These are phyloP conservation scores for Sugiyamaella floridensis DNA, from an alignment of 805 yeast species.

Conservation along the genomic window DNA sequence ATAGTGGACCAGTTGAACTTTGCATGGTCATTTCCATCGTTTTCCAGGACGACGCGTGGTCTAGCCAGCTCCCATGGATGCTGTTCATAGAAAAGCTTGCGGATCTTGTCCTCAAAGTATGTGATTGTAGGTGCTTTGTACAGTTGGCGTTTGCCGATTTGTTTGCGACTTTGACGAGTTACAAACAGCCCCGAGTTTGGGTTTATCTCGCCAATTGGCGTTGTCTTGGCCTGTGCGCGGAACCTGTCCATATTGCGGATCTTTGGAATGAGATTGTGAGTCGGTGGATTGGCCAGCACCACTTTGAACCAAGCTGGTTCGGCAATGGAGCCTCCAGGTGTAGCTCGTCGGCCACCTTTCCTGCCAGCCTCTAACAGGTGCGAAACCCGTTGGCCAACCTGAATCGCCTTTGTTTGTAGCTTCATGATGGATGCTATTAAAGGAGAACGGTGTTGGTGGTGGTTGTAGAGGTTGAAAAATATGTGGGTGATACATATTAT, in stretches of 20 bases:
- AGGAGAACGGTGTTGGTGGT: background rate
- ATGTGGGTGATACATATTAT: background rate
- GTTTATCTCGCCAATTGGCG: constrained; percentile 19
- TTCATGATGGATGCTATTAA: constrained; percentile 40
- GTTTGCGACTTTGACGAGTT: constrained; percentile 42
- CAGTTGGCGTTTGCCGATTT: constrained; percentile 33
- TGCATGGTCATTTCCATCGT: constrained; percentile 48
- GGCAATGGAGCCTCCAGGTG: constrained; percentile 33
- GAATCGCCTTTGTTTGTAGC: constrained; percentile 67
- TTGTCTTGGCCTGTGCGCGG: constrained; percentile 25
- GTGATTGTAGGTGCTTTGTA: constrained; percentile 47
- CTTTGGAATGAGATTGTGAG: constrained; percentile 48
- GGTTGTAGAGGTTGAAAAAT: constrained; percentile 1
- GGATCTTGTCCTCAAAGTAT: constrained; percentile 71
- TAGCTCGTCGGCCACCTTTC: constrained; percentile 12
- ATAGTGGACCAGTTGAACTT: constrained; percentile 71
- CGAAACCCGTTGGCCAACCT: constrained; percentile 74
- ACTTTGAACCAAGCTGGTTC: constrained; percentile 90
- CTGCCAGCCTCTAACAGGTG: constrained; percentile 60
- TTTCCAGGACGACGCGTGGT: constrained; percentile 78
- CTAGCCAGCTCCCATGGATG: constrained; percentile 98
- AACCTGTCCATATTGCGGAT: constrained; percentile 25
- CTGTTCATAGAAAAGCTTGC: constrained; percentile 77
- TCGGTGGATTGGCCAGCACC: constrained; percentile 78
- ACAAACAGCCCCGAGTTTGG: constrained; percentile 30